Evolutionary conservation across 768 basidiomycete genomes (phyloP).

Genomic region (Leucocoprinus birnbaumii): DNA sequence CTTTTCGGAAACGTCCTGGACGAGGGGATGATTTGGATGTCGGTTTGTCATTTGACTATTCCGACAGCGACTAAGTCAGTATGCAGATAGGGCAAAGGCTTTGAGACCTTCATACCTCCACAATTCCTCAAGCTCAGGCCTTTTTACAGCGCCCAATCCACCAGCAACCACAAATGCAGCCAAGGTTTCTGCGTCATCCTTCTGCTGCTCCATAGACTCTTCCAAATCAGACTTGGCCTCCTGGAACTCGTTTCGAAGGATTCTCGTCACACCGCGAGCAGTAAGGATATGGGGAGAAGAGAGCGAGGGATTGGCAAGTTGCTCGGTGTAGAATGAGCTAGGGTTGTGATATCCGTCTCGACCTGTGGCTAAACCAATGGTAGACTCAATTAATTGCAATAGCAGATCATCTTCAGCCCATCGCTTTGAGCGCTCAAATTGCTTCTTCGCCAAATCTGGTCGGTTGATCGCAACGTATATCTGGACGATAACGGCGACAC

Average conservation of each 20-base stretch:
- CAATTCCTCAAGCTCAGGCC: conserved; percentile 58
- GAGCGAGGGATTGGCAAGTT: conserved; percentile 76
- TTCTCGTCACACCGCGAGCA: conserved; percentile 75
- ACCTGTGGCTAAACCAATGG: conserved; percentile 71
- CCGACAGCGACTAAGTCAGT: conserved; percentile 13
- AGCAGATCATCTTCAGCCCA: conserved; percentile 90
- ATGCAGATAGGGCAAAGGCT: not conserved
- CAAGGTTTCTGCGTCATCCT: conserved; percentile 61
- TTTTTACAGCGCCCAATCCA: conserved; percentile 56
- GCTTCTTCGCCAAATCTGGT: conserved; percentile 81
- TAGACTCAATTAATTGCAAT: conserved; percentile 86
- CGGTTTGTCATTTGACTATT: conserved; percentile 40
- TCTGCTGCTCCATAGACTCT: conserved; percentile 62
- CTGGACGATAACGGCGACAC: conserved; percentile 80
- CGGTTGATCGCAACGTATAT: conserved; percentile 91
- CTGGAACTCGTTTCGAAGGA: conserved; percentile 70
- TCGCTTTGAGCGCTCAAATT: conserved; percentile 78
- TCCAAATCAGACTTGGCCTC: conserved; percentile 82
- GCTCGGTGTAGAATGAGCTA: conserved; percentile 75
- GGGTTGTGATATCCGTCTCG: conserved; percentile 61
- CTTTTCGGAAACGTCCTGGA: conserved; percentile 58
- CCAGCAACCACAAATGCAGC: conserved; percentile 66
- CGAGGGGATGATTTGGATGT: conserved; percentile 68
- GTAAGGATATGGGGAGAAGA: conserved; percentile 73
- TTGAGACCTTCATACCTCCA: conserved; percentile 49